Percentiles rank a stretch among this genome's conserved stretches.
phyloP scores from a whole-genome alignment of 352 stramenopile species.

The Globisporangium mamillatum region DNA sequence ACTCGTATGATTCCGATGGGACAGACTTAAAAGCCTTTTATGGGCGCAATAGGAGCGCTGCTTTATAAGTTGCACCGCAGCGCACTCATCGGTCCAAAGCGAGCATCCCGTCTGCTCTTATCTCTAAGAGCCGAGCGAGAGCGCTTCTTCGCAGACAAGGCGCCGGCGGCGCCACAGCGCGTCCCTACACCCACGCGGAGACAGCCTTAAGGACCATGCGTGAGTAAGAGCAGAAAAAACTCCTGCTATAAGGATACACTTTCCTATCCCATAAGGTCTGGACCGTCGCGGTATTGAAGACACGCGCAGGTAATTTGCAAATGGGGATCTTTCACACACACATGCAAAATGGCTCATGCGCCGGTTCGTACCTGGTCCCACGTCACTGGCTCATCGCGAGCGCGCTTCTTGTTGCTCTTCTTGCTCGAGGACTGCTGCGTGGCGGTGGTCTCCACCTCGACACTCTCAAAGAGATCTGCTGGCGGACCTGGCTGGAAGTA shows the following conservation, averaged over 20 bases:
- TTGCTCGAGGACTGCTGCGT: slow-evolving; percentile 26
- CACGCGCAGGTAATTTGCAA: slow-evolving; percentile 63
- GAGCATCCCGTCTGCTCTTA: slow-evolving; percentile 6
- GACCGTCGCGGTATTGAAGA: slow-evolving; percentile 58
- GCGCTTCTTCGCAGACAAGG: slow-evolving; percentile 27
- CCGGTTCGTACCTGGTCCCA: slow-evolving; percentile 53
- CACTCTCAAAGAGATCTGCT: slow-evolving; percentile 31
- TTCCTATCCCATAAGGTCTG: slow-evolving; percentile 88
- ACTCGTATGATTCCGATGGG: slow-evolving; percentile 91
- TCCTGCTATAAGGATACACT: slow-evolving; percentile 64
- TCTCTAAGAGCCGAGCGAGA: slow-evolving; percentile 14
- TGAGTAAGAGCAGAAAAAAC: slow-evolving; percentile 80
- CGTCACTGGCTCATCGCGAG: slow-evolving; percentile 43
- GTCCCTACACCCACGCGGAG: slow-evolving; percentile 68
- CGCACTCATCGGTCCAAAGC: slow-evolving; percentile 9
- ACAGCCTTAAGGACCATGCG: slow-evolving; percentile 91
- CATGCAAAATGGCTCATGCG: slow-evolving; percentile 8
- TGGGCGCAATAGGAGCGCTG: slow-evolving; percentile 33
- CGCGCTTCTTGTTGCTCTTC: slow-evolving; percentile 75
- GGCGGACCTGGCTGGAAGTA: slow-evolving; percentile 78
- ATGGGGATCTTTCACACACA: slow-evolving; percentile 35
- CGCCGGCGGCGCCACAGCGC: slow-evolving; percentile 27
- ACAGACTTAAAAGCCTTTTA: slow-evolving; percentile 73
- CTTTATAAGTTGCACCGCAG: slow-evolving; percentile 9
- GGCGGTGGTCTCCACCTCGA: neutral